Base-by-base conservation (phyloP, 306 rosid genomes). In the Cicer chorassanicum region DNA sequence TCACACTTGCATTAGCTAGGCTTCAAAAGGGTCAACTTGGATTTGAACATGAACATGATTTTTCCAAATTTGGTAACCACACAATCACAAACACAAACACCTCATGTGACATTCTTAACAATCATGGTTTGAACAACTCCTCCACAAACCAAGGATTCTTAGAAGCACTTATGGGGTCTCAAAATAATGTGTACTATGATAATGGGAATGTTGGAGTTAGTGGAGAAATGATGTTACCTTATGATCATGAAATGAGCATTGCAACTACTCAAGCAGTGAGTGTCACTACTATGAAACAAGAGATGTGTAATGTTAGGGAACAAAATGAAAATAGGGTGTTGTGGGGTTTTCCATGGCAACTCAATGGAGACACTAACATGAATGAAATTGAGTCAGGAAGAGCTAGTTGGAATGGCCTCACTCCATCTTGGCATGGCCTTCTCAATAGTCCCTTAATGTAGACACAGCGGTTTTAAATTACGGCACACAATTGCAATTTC, bases 301-400 rank as follows among this genome's bases (percentile, higher is more conserved):
- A 94, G 56, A 24, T 78, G 12, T 48, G 87, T 77, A 83, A 81
- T 81, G 87, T 59, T 0, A 77, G 81, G 67, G 88, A 81, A 69
- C 83, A 85, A 56, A 76, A 79, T 82, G 85, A 83, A 24, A 86
- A 51, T 44, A 91, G 57, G 81, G 87, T 86, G 6, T 81, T 90
- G 84, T 94, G 90, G 92, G 99, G 96, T 18, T 84, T 87, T 48
- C 99, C 97, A 8, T 90, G 97, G 97, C 97, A 92, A 71, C 44
- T 82, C 42, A 90, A 85, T 71, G 86, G 86, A 4, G 91, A 91
- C 48, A 86, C 87, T 18, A 84, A 73, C 78, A 83, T 86, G 87
- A 80, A 65, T 49, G 92, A 83, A 9, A 13, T 82, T 74, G 96
- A 91, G 45, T 78, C 90, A 6, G 97, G 87, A 59, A 90, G 98